Conservation (phyloP, 768 basidiomycete genomes). For the Melanogaster broomeanus region DNA sequence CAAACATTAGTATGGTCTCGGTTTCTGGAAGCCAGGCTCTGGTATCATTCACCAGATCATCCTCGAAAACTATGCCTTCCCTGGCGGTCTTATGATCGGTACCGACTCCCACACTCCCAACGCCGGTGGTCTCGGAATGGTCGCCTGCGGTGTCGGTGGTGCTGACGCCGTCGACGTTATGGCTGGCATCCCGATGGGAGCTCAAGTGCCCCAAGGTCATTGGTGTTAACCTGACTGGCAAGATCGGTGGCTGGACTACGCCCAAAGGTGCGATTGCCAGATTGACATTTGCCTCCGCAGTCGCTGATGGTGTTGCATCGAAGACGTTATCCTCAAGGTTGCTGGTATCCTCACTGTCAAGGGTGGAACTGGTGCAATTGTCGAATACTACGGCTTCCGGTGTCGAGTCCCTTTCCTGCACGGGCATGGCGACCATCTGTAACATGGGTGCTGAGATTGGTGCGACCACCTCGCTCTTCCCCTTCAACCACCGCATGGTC, state of each 20-base stretch:
- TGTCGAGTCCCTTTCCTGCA: slow-evolving; percentile 95
- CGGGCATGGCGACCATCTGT: slow-evolving; percentile 99
- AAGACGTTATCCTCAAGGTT: slow-evolving; percentile 98
- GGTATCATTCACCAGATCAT: slow-evolving; percentile 99
- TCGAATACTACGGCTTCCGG: slow-evolving; percentile 96
- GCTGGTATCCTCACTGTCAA: slow-evolving; percentile 99
- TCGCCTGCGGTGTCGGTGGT: slow-evolving; percentile 99
- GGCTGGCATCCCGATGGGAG: slow-evolving; percentile 98
- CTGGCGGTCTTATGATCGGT: slow-evolving; percentile 99
- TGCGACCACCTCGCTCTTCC: slow-evolving; percentile 98
- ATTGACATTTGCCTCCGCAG: neutral
- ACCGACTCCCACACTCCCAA: slow-evolving; percentile 99
- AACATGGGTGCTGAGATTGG: slow-evolving; percentile 99
- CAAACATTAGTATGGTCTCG: slow-evolving; percentile 81
- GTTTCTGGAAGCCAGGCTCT: slow-evolving; percentile 99
- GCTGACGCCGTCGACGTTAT: slow-evolving; percentile 99
- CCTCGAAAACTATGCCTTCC: slow-evolving; percentile 99
- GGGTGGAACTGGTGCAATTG: slow-evolving; percentile 98
- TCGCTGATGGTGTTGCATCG: slow-evolving; percentile 9
- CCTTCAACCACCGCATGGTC: slow-evolving; percentile 94
- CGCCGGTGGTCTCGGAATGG: slow-evolving; percentile 98
- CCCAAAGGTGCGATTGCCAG: slow-evolving; percentile 72
- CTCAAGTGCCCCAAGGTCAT: slow-evolving; percentile 99
- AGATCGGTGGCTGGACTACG: slow-evolving; percentile 96
- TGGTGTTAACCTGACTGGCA: slow-evolving; percentile 94